A percentile compares a stretch with the other conserved stretches of the same genome.
Evolutionary conservation across 2,329 filamentous ascomycete genomes (phyloP).

Genomic region (Penicillium polonicum): DNA sequence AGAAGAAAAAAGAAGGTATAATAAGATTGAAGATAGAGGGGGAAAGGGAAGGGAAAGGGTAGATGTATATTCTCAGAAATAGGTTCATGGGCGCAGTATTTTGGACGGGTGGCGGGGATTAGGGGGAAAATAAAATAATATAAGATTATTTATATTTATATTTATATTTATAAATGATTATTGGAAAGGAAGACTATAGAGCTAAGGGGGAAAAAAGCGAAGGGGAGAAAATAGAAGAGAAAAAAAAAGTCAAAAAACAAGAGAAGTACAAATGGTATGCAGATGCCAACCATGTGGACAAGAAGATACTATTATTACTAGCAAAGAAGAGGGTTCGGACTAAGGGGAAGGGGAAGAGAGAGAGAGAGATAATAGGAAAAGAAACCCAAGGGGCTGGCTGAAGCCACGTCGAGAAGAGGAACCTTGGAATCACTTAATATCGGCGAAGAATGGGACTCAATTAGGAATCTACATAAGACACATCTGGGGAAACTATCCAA

Average conservation of each 20-base stretch:
- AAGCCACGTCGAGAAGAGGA: conserved; percentile 4
- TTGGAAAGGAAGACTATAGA: background rate
- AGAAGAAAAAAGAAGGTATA: background rate
- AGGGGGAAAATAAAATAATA: background rate
- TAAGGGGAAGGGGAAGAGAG: conserved; percentile 1
- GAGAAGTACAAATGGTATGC: conserved; percentile 20
- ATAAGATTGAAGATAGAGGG: background rate
- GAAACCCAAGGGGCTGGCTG: conserved; percentile 1
- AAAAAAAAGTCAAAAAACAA: conserved; percentile 2
- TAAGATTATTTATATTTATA: too few species aligned
- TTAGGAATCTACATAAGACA: background rate
- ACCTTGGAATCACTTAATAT: background rate
- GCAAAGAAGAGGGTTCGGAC: background rate
- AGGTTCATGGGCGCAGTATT: conserved; percentile 17
- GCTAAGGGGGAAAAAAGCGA: conserved; percentile 9
- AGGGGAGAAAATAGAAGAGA: conserved; percentile 3
- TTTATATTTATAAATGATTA: background rate
- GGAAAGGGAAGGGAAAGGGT: background rate
- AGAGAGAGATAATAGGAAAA: background rate
- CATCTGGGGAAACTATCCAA: background rate
- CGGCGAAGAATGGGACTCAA: conserved; percentile 17
- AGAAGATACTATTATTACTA: conserved; percentile 19
- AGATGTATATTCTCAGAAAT: conserved; percentile 1
- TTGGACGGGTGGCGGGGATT: background rate
- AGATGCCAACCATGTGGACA: conserved; percentile 37